Percentiles rank a stretch among this genome's conserved stretches.
Evolutionary conservation across 1,284 basidiomycete species (phyloP).

Genomic region (Austroboletus niveus): DNA sequence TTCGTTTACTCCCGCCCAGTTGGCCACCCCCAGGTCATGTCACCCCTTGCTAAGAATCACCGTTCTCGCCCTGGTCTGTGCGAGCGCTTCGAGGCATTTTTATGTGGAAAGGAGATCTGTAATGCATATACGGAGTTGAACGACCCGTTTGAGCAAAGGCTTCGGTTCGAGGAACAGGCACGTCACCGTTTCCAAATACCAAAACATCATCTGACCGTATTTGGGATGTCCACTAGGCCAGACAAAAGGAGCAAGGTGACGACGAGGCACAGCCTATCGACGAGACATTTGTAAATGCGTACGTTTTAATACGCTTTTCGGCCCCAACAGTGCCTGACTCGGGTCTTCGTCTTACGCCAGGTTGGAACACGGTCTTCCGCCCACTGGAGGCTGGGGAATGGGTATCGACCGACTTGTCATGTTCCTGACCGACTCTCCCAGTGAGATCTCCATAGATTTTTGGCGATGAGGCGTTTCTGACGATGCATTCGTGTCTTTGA

Average conservation of each 20-base stretch:
- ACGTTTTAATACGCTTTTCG: slow-evolving; percentile 33
- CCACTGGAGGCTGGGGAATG: slow-evolving; percentile 95
- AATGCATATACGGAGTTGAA: slow-evolving; percentile 99
- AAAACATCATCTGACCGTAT: too few species aligned
- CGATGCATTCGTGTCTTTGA: slow-evolving; percentile 6
- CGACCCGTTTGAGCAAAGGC: slow-evolving; percentile 94
- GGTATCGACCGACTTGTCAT: slow-evolving; percentile 94
- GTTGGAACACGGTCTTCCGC: slow-evolving; percentile 95
- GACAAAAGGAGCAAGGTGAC: slow-evolving; percentile 96
- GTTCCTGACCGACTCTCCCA: slow-evolving; percentile 92
- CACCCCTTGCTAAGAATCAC: slow-evolving; percentile 96
- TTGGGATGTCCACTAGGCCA: slow-evolving; percentile 41
- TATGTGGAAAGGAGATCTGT: slow-evolving; percentile 98
- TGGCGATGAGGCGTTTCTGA: slow-evolving; percentile 17
- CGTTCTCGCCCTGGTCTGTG: slow-evolving; percentile 91
- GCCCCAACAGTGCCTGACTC: not conserved
- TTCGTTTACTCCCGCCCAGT: slow-evolving; percentile 46
- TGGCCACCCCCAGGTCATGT: slow-evolving; percentile 99
- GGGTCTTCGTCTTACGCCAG: slow-evolving; percentile 37
- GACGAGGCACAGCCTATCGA: slow-evolving; percentile 98
- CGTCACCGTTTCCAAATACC: slow-evolving; percentile 5
- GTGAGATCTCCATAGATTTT: slow-evolving; percentile 45
- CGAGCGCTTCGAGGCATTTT: slow-evolving; percentile 98
- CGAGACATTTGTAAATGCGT: slow-evolving; percentile 92
- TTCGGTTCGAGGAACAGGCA: slow-evolving; percentile 94